Evolutionary conservation across 805 yeast species (phyloP), one percentile per base, ranked within the genome.

Genomic region (Starmerella sp.): DNA sequence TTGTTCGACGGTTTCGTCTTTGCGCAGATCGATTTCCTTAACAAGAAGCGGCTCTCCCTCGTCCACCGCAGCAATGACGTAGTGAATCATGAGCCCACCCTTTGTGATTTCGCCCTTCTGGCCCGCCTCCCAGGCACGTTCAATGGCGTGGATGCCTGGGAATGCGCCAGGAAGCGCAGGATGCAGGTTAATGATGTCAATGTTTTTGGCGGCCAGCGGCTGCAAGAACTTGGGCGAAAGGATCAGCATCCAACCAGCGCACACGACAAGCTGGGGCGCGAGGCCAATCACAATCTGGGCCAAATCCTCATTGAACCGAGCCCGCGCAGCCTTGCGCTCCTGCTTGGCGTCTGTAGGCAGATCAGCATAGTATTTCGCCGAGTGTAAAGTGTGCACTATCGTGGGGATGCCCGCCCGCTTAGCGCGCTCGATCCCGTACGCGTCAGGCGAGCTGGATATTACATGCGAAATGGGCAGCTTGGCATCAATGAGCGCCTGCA

Each of bases 171-270:
- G 98, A 57, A 93, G 78, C 0, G 98, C 97, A 5, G 98, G 98
- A 68, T 93, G 98, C 57, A 93, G 73, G 66, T 93, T 93, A 64
- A 93, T 89, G 59, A 93, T 90, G 38, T 90, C 86, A 32, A 89
- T 77, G 1, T 76, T 73, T 3, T 76, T 79, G 2, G 76, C 67
- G 51, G 74, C 79, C 36, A 90, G 69, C 3, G 90, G 89, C 41
- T 73, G 71, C 57, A 93, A 74, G 61, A 88, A 89, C 22, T 79
- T 75, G 4, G 87, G 82, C 1, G 96, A 85, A 57, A 93, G 75
- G 56, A 93, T 93, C 52, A 93, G 77, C 90, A 93, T 83, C 98
- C 98, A 93, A 2, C 98, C 98, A 5, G 98, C 98, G 71, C 98
- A 93, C 6, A 93, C 97, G 42, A 93, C 82, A 59, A 93, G 75